Percentiles rank a stretch among this genome's conserved stretches.
Evolutionary conservation across 805 yeast genomes (phyloP).

Genomic region (Debaryomyces tyrocola): DNA sequence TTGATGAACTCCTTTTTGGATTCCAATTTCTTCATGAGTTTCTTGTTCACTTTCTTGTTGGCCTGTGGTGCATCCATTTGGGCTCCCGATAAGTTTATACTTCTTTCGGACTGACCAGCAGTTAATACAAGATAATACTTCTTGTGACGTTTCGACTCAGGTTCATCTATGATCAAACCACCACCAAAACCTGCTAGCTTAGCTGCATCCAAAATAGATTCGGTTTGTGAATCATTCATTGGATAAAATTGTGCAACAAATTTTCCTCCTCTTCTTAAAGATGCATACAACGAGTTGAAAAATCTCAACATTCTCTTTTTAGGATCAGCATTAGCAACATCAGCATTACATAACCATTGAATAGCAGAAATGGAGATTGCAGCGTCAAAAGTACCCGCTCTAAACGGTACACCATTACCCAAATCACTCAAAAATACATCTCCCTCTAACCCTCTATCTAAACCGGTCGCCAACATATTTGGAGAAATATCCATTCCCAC

Average conservation of each 20-base stretch:
- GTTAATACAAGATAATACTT: conserved; percentile 88
- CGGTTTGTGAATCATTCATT: conserved; percentile 80
- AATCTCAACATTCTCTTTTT: conserved; percentile 75
- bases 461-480: conserved; percentile 91
- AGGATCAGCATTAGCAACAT: conserved; percentile 78
- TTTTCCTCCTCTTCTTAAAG: conserved; percentile 90
- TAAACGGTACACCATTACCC: conserved; percentile 91
- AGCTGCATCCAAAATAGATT: conserved; percentile 77
- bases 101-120: conserved; percentile 78
- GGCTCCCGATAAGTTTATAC: conserved; percentile 76
- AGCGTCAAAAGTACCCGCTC: conserved; percentile 96
- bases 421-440: conserved; percentile 89
- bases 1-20: conserved; percentile 75
- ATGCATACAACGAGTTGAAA: conserved; percentile 84
- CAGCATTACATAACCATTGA: conserved; percentile 98
- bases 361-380: conserved; percentile 93
- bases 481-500: conserved; percentile 96
- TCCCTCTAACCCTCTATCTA: conserved; percentile 91
- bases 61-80: conserved; percentile 67
- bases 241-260: conserved; percentile 98
- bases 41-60: conserved; percentile 41
- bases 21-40: conserved; percentile 61
- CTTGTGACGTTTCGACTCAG: conserved; percentile 87
- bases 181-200: conserved; percentile 95
- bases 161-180: conserved; percentile 90